Base-by-base conservation (phyloP, 1,284 basidiomycete genomes). In the Ceratobasidium sp. region DNA sequence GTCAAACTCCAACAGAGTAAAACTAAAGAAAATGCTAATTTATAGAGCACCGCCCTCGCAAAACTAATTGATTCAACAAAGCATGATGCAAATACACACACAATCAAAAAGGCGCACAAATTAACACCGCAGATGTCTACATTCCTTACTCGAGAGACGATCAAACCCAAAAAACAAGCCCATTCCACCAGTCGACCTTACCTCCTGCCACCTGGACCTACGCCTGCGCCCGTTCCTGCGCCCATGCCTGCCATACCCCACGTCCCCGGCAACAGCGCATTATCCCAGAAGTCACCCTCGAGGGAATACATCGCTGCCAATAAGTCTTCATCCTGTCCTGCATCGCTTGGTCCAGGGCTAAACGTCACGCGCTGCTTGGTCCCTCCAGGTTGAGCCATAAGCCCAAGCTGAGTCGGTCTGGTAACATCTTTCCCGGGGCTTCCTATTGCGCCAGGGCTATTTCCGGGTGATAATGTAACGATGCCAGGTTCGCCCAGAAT, bases 221-320 rank as follows among this genome's bases (percentile, higher is more conserved):
- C n/a, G n/a, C n/a, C n/a, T n/a, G n/a, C n/a, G n/a, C 53, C n/a
- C 56, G 33, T 19, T 33, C 31, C 27, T 17, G 33, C 56, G 14
- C 29, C 17, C 11, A 57, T 17, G 19, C 17, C 53, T 19, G 29
- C 31, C 6, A 62, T 72, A 50, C 69, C 69, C 69, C 69, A 72
- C 45, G 69, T 72, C 29, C 69, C 69, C 14, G 69, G 69, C 48
- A 62, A 62, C 29, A 72, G 50, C 56, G 69, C 47, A 33, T 72
- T 72, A 29, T 72, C 57, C 69, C 69, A 62, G 47, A 72, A 72
- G 31, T 72, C 69, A 24, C 57, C 69, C 11, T 29, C 24, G 11
- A 62, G 69, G 11, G 56, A 50, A 33, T 72, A 62, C 69, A 62
- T 72, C n/a, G 69, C 69, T 1, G 69, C 57, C 47, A 72, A 44